Base-by-base conservation (phyloP, 768 basidiomycete species). In the Neoboletus magnificus region DNA sequence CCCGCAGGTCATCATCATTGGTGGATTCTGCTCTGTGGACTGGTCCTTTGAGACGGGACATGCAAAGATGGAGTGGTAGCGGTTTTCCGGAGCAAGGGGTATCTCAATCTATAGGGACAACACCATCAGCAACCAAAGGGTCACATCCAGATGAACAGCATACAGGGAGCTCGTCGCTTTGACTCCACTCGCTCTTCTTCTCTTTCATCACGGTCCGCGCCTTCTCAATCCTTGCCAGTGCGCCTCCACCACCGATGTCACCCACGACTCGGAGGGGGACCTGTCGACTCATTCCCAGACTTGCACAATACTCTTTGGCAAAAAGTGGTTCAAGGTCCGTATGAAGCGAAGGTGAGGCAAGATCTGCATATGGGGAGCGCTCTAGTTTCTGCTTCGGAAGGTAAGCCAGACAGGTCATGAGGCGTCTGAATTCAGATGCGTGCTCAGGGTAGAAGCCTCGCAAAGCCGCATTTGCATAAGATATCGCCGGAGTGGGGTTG, bases 11-110 rank as follows among this genome's bases (percentile, higher is more conserved):
- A 99, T 88, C 90, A 98, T 95, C 93, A 97, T 97, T 0, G 97
- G 96, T 10, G 94, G 97, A 69, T 99, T 99, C 55, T 80, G 72
- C 50, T 92, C 89, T 5, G 91, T 95, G 23, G 93, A 86, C 73
- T 97, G 96, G 65, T 98, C 96, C 73, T 98, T 98, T 10, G 93
- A 96, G 22, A 99, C 97, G 0, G 97, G 92, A 71, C 97, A 99
- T 45, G 93, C 87, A 70, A 99, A 98, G 54, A 98, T 89, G 1
- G 95, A 97, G 71, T 99, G 97, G 72, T 95, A 98, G 29, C 93
- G 81, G 65, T 95, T 89, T 60, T 90, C 85, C 2, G 91, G 78
- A 1, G 89, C 83, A 12, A 98, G 69, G 1, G 91, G 91, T 59
- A 98, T 91, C 74, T 98, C 96, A 63, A 99, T 94, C 96, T 98